These are phyloP conservation scores for Tarenaya hassleriana DNA, from an alignment of 345 rosid genomes.

Conservation along the genomic window DNA sequence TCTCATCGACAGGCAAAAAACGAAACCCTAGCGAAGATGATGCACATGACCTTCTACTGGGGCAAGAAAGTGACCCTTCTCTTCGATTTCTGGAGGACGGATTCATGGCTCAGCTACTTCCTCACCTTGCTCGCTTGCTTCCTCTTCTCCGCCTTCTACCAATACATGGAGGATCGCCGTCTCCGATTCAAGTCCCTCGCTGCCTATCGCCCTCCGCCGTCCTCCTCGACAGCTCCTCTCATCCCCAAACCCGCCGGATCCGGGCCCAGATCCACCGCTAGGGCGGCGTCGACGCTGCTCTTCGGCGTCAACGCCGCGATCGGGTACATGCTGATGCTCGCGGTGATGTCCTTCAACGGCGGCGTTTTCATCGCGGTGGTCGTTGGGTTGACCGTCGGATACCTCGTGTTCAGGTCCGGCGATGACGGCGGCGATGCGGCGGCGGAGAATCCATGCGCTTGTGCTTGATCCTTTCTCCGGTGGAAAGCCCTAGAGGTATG, in stretches of 20 bases:
- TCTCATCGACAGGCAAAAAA: constrained; percentile 2
- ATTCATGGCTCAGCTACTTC: constrained; percentile 52
- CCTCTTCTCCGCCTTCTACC: constrained; percentile 54
- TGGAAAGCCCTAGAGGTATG: neutral
- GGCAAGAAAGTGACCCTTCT: constrained; percentile 58
- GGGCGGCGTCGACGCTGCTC: constrained; percentile 35
- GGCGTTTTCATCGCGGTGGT: constrained; percentile 75
- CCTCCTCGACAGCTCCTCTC: constrained; percentile 34
- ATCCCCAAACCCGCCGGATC: constrained; percentile 22
- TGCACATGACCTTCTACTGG: constrained; percentile 98
- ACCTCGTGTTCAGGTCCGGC: constrained; percentile 41
- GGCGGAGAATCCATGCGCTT: constrained; percentile 53
- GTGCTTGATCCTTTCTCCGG: constrained; percentile 34
- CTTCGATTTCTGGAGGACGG: constrained; percentile 60
- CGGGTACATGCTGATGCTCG: constrained; percentile 78
- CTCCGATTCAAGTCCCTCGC: constrained; percentile 35
- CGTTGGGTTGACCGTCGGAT: constrained; percentile 57
- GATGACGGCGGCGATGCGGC: constrained; percentile 26
- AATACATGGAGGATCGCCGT: constrained; percentile 58
- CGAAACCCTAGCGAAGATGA: constrained; percentile 44
- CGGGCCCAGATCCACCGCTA: constrained; percentile 32
- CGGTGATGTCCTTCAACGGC: constrained; percentile 81
- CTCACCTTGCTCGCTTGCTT: constrained; percentile 65
- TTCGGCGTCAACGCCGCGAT: constrained; percentile 63
- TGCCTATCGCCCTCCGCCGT: constrained; percentile 15